A percentile compares a stretch with the other conserved stretches of the same genome.
Conservation (phyloP, 169 alveolate species). For the Amoebophrya sp. region DNA sequence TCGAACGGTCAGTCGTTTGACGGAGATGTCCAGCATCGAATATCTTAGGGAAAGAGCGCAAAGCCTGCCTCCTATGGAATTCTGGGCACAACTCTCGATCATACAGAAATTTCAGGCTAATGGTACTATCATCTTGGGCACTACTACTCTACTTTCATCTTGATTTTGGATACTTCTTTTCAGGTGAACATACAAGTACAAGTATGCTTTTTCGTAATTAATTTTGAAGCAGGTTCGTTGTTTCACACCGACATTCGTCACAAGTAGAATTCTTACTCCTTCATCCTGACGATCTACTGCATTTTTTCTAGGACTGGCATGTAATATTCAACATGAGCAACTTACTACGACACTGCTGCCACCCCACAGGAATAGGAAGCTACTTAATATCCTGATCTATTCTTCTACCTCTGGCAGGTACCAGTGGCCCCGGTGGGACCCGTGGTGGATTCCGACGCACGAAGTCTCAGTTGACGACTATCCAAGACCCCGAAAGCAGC, state of each 20-base stretch:
- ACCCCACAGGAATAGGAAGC: no score
- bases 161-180: not conserved
- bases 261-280: no score
- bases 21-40: slow-evolving; percentile 51
- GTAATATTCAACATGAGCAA: not conserved
- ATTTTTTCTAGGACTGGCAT: not conserved
- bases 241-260: no score
- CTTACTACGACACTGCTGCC: no score
- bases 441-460: no score
- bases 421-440: no score
- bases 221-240: no score
- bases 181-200: not conserved
- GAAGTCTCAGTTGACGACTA: no score
- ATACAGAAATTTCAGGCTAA: not conserved
- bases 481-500: not conserved
- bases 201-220: no score
- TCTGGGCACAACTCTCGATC: not conserved
- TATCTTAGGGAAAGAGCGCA: not conserved
- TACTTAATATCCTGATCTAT: no score
- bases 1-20: slow-evolving; percentile 57
- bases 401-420: no score
- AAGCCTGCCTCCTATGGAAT: not conserved
- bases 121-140: not conserved
- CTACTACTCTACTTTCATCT: not conserved
- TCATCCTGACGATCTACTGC: no score